Evolutionary conservation across 192 early-diverging fungal species (phyloP), one percentile per base, ranked within the genome.

Genomic region (Rhizoclosmatium globosum): DNA sequence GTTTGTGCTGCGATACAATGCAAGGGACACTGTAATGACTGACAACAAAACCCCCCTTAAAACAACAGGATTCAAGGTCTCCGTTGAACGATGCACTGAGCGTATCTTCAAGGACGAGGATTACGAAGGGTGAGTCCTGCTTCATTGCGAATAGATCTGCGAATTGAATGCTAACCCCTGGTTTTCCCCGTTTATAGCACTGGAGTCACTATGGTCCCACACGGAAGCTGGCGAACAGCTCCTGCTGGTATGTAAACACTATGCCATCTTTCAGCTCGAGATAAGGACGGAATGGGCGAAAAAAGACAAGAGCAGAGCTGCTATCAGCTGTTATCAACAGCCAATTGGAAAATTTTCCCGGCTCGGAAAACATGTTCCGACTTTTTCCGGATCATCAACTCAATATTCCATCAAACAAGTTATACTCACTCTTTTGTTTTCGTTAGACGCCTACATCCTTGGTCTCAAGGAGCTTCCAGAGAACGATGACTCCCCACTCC

Each of bases 391-490:
- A 17, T 53, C 17, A 53, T 53, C 6, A 53, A 53, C 50, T 53
- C 17, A 53, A 7, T 13, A 7, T 53, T 53, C 9, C 50, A 13
- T 17, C 50, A 53, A 53, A 7, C 50, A 13, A 53, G 0, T 31
- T 31, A 31, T 31, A 31, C 31, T 31, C 31, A 31, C 31, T 31
- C 31, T 31, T 31, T 31, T 31, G 31, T 31, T 31, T 31, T 31
- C 31, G 31, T 31, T 31, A 48, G 93, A 96, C 62, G 95, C 96
- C n/a, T 97, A 95, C 79, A 94, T 99, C 80, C 90, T 97, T 44
- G 97, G 95, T 17, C 89, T 99, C 60, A 99, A 99, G 90, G 97
- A 99, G 83, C 90, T 99, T 38, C 96, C 97, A 43, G 96, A 97
- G 80, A 93, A 94, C 83, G 96, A 98, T 86, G 85, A 89, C 50